Evolutionary conservation across 1,284 basidiomycete species (phyloP), one percentile per base, ranked within the genome.

Genomic region (Apiotrichum veenhuisii): DNA sequence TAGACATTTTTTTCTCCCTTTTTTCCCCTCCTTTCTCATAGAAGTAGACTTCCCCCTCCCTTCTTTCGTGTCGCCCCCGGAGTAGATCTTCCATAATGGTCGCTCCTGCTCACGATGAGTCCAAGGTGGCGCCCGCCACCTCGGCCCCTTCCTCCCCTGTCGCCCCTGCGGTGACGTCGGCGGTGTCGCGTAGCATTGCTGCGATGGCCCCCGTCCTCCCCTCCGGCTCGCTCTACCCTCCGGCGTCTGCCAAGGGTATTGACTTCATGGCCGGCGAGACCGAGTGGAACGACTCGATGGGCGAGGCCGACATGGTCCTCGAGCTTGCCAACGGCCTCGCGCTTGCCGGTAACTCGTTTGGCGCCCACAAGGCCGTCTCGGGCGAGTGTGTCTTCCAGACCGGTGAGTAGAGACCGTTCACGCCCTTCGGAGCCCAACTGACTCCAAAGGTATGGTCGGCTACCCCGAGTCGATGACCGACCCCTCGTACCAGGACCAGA

Each of bases 371-470:
- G 80, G 94, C 90, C 76, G 82, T 97, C 50, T 84, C 93, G 22
- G 96, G 96, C 68, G 96, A 99, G 84, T 98, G 95, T 76, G 96
- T 99, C 73, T 99, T 99, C 81, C 95, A 98, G 81, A 99, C 96
- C 54, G 95, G 95, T 96, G 72, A 78, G 88, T 77, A 17, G 23
- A 23, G 42, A 34, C 34, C 48, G 18, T 23, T 22, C 17, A 22
- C 20, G 20, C 18, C 11, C 5, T 12, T 41, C 20, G 41, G 53
- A 36, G 37, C 36, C 26, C 38, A 43, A 22, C 22, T 34, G 30
- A 27, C 42, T 20, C 8, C n/a, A 25, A 25, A 96, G 94, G 94
- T 57, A 96, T 99, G 95, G 93, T 98, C 61, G 96, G 96, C 46
- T 98, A 98, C 78, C 94, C 93, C 59, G 96, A 98, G 75, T 98